Percentiles rank a stretch among this genome's conserved stretches.
Conservation (phyloP, 805 yeast species). For the Lachancea sp. region DNA sequence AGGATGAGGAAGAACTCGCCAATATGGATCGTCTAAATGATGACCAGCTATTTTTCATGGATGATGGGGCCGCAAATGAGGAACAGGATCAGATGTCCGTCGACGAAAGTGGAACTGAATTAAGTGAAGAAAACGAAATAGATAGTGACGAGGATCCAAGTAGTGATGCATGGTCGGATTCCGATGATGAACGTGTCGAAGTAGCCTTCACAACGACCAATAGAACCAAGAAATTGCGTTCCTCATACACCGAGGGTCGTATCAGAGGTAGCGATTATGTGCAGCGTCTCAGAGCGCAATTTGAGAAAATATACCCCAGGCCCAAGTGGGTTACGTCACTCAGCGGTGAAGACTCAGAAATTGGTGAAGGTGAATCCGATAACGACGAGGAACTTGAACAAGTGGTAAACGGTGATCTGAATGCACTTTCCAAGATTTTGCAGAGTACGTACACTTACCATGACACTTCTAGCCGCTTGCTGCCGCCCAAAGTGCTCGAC, state of each 20-base stretch:
- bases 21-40: slow-evolving; percentile 31
- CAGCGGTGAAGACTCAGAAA: slow-evolving; percentile 26
- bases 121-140: slow-evolving; percentile 42
- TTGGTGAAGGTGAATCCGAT: slow-evolving; percentile 16
- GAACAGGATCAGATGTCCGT: slow-evolving; percentile 23
- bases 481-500: slow-evolving; percentile 66
- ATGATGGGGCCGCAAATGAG: slow-evolving; percentile 19
- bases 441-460: slow-evolving; percentile 37
- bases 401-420: slow-evolving; percentile 36
- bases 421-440: slow-evolving; percentile 36
- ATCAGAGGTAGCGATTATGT: slow-evolving; percentile 58
- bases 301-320: slow-evolving; percentile 64
- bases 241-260: slow-evolving; percentile 44
- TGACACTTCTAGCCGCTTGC: slow-evolving; percentile 42
- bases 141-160: slow-evolving; percentile 33
- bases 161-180: slow-evolving; percentile 69
- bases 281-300: slow-evolving; percentile 63
- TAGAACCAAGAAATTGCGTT: slow-evolving; percentile 65
- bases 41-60: slow-evolving; percentile 29
- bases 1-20: slow-evolving; percentile 25
- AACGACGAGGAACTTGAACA: slow-evolving; percentile 27
- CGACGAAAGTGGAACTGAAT: slow-evolving; percentile 28
- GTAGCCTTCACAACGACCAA: slow-evolving; percentile 56
- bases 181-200: slow-evolving; percentile 74
- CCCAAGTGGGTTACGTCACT: slow-evolving; percentile 70